Percentiles rank a stretch among this genome's conserved stretches.
These are phyloP conservation scores for Diaporthe caulivora DNA, from an alignment of 2,329 filamentous ascomycete genomes.

Conservation along the genomic window DNA sequence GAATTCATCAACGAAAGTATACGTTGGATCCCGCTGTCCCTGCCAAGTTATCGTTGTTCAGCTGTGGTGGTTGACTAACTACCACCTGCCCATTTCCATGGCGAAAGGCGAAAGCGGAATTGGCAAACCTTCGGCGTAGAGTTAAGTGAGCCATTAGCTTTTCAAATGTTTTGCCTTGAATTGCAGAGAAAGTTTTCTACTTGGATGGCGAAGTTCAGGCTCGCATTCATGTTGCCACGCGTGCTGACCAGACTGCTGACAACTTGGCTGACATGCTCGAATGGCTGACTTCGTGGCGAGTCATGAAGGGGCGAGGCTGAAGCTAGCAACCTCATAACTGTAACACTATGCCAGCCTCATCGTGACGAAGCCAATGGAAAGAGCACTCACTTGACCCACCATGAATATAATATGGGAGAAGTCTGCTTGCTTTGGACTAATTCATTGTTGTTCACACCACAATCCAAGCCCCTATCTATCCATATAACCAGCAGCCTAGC, in stretches of 20 bases:
- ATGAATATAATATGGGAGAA: not conserved
- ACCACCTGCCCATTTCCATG: too few species aligned
- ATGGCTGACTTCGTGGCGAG: conserved; percentile 9
- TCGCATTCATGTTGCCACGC: not conserved
- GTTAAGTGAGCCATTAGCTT: too few species aligned
- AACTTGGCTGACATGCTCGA: conserved; percentile 1
- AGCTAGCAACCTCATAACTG: not conserved
- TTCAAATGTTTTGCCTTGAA: not conserved
- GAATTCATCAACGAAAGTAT: too few species aligned
- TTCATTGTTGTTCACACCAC: not conserved
- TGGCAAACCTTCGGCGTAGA: too few species aligned
- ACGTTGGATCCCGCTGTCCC: too few species aligned
- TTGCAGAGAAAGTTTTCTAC: too few species aligned
- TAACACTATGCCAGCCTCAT: not conserved
- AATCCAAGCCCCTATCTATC: not conserved
- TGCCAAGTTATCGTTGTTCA: too few species aligned
- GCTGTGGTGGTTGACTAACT: too few species aligned
- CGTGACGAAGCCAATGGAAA: rapidly evolving
- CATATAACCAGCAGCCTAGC: not conserved
- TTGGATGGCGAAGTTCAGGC: not conserved
- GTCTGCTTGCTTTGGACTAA: too few species aligned
- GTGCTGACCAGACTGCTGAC: conserved; percentile 2
- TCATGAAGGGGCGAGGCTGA: conserved; percentile 3
- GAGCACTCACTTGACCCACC: rapidly evolving
- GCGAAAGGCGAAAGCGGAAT: too few species aligned